Base-by-base conservation (phyloP, 2,329 filamentous ascomycete genomes). In the Venturia aucupariae region DNA sequence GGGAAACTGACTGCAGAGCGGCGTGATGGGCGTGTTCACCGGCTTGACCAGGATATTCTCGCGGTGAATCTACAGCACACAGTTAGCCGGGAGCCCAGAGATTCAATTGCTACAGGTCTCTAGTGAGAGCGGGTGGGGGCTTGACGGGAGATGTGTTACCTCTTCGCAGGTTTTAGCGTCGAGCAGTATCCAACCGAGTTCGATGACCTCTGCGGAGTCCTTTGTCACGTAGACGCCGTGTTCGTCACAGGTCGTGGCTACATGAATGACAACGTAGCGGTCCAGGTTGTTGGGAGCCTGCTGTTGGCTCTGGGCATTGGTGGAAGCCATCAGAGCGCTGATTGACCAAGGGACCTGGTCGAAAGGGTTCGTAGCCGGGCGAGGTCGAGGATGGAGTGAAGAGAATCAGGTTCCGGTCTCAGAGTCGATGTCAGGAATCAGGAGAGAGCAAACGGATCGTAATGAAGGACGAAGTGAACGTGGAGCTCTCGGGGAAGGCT, bases 171-270 rank as follows among this genome's bases (percentile, higher is more conserved):
- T 89, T 80, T 93, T 94, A 69, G 91, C 89, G 75, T 97, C 92
- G 68, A 97, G 83, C 73, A 99, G 80, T 74, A 97, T 96, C 94
- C 94, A 99, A 68, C 93, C 94, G 75, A 99, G 84, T 84, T 99
- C 94, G 77, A 99, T 99, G 70, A 99, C 94, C 81, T 99, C 94
- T 67, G 94, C 94, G 66, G 94, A 97, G 79, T 99, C 94, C 80
- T 97, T 97, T 66, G 94, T 99, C 66, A 99, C 94, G 78, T 99
- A 99, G 69, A 99, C 94, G 68, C 94, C 94, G 79, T 99, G 94
- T 78, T 99, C 94, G 77, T 99, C 94, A 79, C 94, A 99, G 70
- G 94, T 99, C 42, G 94, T 99, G 68, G 94, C 94, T 74, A 97
- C 93, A 78, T 99, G 94, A 76, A 97, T 96, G 73, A 99, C 90